phyloP scores from a whole-genome alignment of 2,329 filamentous ascomycete genomes.

The Beauveria sp. region DNA sequence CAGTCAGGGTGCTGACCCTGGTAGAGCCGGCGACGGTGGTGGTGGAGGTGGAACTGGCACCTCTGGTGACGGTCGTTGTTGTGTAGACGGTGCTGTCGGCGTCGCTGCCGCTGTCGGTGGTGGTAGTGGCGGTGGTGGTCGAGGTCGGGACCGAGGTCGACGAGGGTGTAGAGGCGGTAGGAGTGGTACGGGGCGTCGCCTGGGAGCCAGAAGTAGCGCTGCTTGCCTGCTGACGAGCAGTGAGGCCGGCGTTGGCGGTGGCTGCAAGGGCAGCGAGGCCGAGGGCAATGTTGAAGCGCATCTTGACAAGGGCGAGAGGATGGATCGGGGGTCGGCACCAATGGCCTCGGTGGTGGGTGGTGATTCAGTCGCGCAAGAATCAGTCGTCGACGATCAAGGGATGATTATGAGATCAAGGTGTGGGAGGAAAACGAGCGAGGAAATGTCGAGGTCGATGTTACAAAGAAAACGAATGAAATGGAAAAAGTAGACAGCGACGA shows the following conservation, averaged over 20 bases:
- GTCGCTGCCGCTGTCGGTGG: neutral
- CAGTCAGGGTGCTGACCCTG: conserved; percentile 13
- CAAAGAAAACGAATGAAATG: neutral
- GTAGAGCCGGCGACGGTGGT: conserved; percentile 13
- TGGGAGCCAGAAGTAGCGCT: neutral
- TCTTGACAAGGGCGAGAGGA: neutral
- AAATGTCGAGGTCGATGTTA: neutral
- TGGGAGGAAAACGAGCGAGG: neutral
- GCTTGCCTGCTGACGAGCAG: neutral
- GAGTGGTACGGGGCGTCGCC: neutral
- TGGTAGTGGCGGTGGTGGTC: neutral
- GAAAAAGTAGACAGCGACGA: neutral
- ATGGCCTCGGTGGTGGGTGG: neutral
- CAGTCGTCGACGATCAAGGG: conserved; percentile 1
- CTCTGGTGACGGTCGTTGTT: conserved; percentile 25
- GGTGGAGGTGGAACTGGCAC: conserved; percentile 8
- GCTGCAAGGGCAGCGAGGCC: conserved; percentile 18
- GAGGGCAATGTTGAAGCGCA: conserved; percentile 13
- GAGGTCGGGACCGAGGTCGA: no score
- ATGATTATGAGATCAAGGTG: neutral
- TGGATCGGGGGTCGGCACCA: neutral
- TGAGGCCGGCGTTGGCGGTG: conserved; percentile 12
- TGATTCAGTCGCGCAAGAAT: neutral
- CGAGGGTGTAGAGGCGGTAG: neutral
- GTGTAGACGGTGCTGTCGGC: conserved; percentile 22